phyloP scores from a whole-genome alignment of 495 filamentous ascomycete species.

The Penicillium paradoxum region DNA sequence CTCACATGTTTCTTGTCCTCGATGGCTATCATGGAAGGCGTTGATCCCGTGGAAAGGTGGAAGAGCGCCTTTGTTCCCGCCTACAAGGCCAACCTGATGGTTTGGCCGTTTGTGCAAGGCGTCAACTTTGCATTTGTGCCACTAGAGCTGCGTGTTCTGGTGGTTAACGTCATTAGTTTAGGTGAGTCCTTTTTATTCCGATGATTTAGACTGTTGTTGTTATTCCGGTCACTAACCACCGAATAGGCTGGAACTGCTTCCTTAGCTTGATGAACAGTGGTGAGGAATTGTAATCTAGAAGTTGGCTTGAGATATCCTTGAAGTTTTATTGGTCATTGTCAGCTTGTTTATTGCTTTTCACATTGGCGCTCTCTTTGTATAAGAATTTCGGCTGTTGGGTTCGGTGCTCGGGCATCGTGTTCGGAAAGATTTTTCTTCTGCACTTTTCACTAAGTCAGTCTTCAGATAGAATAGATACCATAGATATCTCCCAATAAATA shows the following conservation, averaged over 20 bases:
- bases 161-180: conserved; percentile 79
- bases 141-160: conserved; percentile 74
- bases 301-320: conserved; percentile 4
- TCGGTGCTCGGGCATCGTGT: conserved; percentile 2
- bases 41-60: conserved; percentile 64
- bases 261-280: conserved; percentile 76
- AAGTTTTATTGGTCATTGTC: conserved; percentile 1
- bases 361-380: conserved; percentile 14
- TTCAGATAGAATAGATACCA: background rate
- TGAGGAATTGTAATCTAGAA: conserved; percentile 20
- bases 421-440: conserved; percentile 5
- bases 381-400: background rate
- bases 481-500: background rate
- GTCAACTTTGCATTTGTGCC: conserved; percentile 91
- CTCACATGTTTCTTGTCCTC: conserved; percentile 75
- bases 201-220: background rate
- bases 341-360: conserved; percentile 20
- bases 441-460: background rate
- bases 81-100: conserved; percentile 78
- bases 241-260: conserved; percentile 91
- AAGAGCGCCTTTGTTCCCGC: conserved; percentile 59
- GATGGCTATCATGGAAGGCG: conserved; percentile 86
- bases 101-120: conserved; percentile 90
- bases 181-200: conserved; percentile 45
- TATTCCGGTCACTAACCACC: conserved; percentile 20